Evolutionary conservation across 176 grass and related monocot species (phyloP).

Genomic region (Triticum turgidum): DNA sequence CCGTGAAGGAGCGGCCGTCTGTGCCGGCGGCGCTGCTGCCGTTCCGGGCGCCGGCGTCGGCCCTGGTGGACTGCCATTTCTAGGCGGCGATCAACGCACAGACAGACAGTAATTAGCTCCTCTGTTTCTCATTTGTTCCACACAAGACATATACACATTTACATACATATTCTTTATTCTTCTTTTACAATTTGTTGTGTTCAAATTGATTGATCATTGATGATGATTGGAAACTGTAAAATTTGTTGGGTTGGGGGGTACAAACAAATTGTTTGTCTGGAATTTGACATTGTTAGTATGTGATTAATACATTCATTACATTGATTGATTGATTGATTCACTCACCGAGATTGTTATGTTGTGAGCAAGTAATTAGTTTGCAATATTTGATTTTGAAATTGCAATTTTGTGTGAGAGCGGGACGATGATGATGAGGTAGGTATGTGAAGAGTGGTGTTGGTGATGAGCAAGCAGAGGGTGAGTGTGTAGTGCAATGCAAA

Average conservation of each 20-base stretch:
- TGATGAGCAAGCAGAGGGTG: constrained; percentile 13
- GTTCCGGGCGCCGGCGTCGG: constrained; percentile 48
- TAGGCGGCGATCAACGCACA: constrained; percentile 17
- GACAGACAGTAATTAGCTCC: constrained; percentile 15
- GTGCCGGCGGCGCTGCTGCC: background rate
- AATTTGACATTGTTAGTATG: background rate
- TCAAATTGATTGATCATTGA: background rate
- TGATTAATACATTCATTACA: constrained; percentile 12
- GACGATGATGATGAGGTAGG: background rate
- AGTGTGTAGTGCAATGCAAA: constrained; percentile 27
- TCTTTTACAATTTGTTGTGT: constrained; percentile 40
- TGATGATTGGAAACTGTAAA: constrained; percentile 49
- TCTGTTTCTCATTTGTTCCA: background rate
- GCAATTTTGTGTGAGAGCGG: background rate
- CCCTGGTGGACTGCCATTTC: constrained; percentile 85
- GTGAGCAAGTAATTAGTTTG: too few relatives aligned
- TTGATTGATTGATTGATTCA: constrained; percentile 17
- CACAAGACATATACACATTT: background rate
- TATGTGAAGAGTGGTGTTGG: background rate
- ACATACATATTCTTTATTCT: background rate
- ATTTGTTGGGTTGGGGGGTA: constrained; percentile 24
- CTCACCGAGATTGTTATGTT: background rate
- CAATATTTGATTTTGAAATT: background rate
- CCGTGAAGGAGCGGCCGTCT: background rate
- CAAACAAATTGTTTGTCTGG: constrained; percentile 8